These are phyloP conservation scores for Globisporangium parvum DNA, from an alignment of 352 stramenopile genomes.

Conservation along the genomic window DNA sequence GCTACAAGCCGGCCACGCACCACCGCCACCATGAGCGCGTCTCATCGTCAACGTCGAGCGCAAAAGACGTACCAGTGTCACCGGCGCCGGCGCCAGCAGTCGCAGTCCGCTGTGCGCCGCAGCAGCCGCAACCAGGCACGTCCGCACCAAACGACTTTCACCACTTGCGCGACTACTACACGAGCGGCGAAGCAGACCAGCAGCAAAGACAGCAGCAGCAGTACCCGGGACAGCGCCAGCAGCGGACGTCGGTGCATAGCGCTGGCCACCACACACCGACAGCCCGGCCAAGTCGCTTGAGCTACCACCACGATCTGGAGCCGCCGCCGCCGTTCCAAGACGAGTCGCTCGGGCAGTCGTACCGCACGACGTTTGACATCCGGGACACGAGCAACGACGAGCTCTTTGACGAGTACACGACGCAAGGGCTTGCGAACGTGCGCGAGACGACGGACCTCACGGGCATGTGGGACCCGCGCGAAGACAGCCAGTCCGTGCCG, in stretches of 20 bases:
- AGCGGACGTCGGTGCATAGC: background rate
- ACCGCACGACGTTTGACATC: slow-evolving; percentile 1
- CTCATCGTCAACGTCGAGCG: background rate
- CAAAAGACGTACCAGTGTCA: slow-evolving; percentile 3
- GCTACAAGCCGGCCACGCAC: too few relatives aligned
- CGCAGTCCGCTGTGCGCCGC: slow-evolving; percentile 11
- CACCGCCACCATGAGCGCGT: background rate
- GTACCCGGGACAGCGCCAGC: slow-evolving; percentile 4
- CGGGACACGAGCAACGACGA: slow-evolving; percentile 18
- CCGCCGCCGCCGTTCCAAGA: slow-evolving; percentile 1
- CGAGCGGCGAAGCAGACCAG: background rate
- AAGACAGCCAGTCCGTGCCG: slow-evolving; percentile 12
- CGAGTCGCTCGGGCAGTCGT: slow-evolving; percentile 2
- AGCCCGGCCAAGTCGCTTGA: background rate
- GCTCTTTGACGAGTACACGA: slow-evolving; percentile 42
- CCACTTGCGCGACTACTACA: slow-evolving; percentile 5
- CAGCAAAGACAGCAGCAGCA: slow-evolving; percentile 10
- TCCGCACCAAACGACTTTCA: slow-evolving; percentile 6
- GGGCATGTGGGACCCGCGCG: slow-evolving; percentile 31
- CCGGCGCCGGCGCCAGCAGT: slow-evolving; percentile 10
- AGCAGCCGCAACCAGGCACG: slow-evolving; percentile 12
- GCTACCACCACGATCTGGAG: background rate
- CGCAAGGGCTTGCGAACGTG: slow-evolving; percentile 29
- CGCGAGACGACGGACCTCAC: slow-evolving; percentile 39
- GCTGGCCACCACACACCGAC: slow-evolving; percentile 11